Percentiles rank a stretch among this genome's conserved stretches.
These are phyloP conservation scores for Dactylonectria estremocensis DNA, from an alignment of 2,329 filamentous ascomycete genomes.

Conservation along the genomic window DNA sequence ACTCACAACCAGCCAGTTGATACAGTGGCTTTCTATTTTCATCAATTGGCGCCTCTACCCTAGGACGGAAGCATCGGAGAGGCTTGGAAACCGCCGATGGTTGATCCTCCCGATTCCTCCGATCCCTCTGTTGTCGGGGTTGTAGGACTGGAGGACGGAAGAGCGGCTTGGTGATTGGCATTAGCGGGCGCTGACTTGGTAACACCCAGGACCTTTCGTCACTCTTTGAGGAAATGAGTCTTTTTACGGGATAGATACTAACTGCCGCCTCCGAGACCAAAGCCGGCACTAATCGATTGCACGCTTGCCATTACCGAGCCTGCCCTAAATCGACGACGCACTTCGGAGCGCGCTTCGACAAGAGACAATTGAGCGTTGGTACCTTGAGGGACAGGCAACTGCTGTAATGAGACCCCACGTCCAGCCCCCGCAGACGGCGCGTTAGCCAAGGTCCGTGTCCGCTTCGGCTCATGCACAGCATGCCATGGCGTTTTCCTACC, in stretches of 20 bases:
- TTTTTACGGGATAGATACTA: conserved; percentile 18
- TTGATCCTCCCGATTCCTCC: background rate
- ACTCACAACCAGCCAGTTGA: background rate
- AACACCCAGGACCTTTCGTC: no score
- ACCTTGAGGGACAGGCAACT: no score
- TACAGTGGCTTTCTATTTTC: background rate
- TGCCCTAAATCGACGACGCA: background rate
- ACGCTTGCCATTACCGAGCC: background rate
- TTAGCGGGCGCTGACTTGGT: background rate
- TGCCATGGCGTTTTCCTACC: conserved; percentile 2
- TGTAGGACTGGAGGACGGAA: background rate
- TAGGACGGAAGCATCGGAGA: background rate
- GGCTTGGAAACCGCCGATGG: background rate
- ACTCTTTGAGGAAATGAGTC: background rate
- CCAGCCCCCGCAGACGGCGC: background rate
- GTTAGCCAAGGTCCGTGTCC: background rate
- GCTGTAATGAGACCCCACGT: no score
- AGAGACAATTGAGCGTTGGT: background rate
- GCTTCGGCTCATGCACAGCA: conserved; percentile 19
- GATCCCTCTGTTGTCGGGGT: background rate
- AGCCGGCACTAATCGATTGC: background rate
- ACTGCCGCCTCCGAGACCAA: conserved; percentile 2
- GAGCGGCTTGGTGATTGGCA: background rate
- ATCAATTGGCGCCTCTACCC: background rate
- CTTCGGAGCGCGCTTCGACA: no score